Conservation (phyloP, 163 green algal species). For the Scenedesmus sp. region DNA sequence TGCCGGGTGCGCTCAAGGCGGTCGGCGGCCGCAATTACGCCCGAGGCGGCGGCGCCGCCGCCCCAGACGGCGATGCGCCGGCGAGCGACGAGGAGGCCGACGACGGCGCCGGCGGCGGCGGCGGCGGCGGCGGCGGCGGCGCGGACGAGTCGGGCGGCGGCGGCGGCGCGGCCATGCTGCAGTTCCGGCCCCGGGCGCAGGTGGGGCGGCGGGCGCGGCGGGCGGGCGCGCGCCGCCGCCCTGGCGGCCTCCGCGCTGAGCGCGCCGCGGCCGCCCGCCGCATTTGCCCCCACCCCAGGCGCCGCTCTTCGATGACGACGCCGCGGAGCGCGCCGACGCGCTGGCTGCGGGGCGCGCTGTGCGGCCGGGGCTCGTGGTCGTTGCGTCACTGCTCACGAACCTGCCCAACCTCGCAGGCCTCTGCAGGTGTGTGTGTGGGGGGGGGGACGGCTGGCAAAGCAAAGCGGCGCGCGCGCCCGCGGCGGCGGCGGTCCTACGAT, state of each 20-base stretch:
- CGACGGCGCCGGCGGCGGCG: neutral
- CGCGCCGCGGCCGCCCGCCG: too few relatives aligned
- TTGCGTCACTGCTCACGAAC: constrained; percentile 87
- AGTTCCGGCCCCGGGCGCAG: constrained; percentile 42
- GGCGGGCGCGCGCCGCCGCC: too few relatives aligned
- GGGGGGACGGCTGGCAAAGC: too few relatives aligned
- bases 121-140: neutral
- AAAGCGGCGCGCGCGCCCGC: too few relatives aligned
- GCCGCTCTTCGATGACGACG: constrained; percentile 30
- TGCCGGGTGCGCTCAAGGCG: constrained; percentile 24
- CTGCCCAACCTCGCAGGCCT: constrained; percentile 91
- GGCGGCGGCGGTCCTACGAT: too few relatives aligned
- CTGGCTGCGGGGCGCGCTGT: constrained; percentile 27
- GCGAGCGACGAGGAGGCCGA: neutral
- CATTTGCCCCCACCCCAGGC: too few relatives aligned
- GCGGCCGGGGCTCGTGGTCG: constrained; percentile 78
- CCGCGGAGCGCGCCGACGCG: constrained; percentile 35
- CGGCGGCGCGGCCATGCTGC: neutral
- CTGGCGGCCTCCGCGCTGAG: too few relatives aligned
- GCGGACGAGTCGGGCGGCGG: neutral
- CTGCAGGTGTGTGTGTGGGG: too few relatives aligned
- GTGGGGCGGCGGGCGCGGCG: constrained; percentile 6
- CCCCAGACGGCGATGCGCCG: neutral
- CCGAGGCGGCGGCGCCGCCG: too few relatives aligned
- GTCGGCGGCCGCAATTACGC: neutral